Evolutionary conservation across 2,329 filamentous ascomycete species (phyloP).

Genomic region (Penicillium sp.): DNA sequence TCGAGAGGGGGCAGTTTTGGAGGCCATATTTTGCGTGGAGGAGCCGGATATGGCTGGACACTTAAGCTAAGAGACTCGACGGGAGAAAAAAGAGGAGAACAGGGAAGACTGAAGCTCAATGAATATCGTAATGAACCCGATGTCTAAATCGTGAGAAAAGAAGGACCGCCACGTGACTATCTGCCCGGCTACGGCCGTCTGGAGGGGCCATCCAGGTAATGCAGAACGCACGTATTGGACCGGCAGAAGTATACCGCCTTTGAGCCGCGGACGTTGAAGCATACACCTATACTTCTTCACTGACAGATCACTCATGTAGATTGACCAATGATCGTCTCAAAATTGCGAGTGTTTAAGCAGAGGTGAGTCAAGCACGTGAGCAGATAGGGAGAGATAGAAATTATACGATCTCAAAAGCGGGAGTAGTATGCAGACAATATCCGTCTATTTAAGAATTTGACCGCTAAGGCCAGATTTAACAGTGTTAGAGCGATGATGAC

Average conservation of each 20-base stretch:
- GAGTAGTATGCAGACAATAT: neutral
- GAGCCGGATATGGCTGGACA: neutral
- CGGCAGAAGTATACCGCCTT: neutral
- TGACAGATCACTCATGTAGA: neutral
- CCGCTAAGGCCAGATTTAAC: neutral
- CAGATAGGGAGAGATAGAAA: no score
- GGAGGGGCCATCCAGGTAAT: neutral
- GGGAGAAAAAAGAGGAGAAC: neutral
- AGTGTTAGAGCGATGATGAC: neutral
- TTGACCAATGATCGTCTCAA: neutral
- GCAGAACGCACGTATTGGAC: neutral
- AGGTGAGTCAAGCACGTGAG: neutral
- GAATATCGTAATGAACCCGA: conserved; percentile 3
- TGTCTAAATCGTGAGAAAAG: conserved; percentile 21
- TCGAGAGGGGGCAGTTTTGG: conserved; percentile 47
- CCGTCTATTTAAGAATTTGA: neutral
- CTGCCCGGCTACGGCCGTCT: neutral
- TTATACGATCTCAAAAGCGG: neutral
- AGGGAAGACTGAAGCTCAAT: conserved; percentile 8
- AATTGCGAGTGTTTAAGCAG: neutral
- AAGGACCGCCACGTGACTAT: conserved; percentile 12
- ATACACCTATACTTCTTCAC: neutral
- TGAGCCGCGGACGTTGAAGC: no score
- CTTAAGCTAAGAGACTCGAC: neutral
- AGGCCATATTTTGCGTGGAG: conserved; percentile 36